Evolutionary conservation across 805 yeast species (phyloP).

Genomic region (Pichia gijzeniarum): DNA sequence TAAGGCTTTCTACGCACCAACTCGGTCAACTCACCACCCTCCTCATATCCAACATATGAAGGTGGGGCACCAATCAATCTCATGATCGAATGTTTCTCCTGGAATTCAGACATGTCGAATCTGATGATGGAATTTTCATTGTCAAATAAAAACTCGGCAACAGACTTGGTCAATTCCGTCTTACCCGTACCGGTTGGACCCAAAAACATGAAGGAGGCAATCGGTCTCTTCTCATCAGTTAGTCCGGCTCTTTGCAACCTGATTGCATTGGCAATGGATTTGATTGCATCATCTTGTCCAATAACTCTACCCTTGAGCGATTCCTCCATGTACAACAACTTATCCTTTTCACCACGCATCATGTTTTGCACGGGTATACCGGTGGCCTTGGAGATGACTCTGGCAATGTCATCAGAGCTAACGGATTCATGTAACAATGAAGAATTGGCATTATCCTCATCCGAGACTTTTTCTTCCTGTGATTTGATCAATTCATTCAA

Average conservation of each 20-base stretch:
- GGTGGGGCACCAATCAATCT: slow-evolving; percentile 96
- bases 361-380: slow-evolving; percentile 95
- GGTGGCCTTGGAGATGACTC: slow-evolving; percentile 92
- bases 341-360: slow-evolving; percentile 90
- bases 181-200: slow-evolving; percentile 98
- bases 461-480: slow-evolving; percentile 61
- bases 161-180: slow-evolving; percentile 94
- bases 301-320: slow-evolving; percentile 79
- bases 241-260: slow-evolving; percentile 90
- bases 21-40: slow-evolving; percentile 94
- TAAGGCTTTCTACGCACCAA: slow-evolving; percentile 88
- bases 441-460: slow-evolving; percentile 56
- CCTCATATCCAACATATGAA: slow-evolving; percentile 94
- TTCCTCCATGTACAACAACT: slow-evolving; percentile 90
- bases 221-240: slow-evolving; percentile 91
- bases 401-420: slow-evolving; percentile 68
- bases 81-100: slow-evolving; percentile 93
- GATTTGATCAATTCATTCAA: slow-evolving; percentile 40
- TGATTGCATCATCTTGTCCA: slow-evolving; percentile 94
- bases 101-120: slow-evolving; percentile 93
- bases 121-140: slow-evolving; percentile 96
- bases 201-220: slow-evolving; percentile 82
- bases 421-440: slow-evolving; percentile 83
- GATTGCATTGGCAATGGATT: slow-evolving; percentile 92
- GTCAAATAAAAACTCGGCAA: slow-evolving; percentile 92